phyloP scores from a whole-genome alignment of 2,329 filamentous ascomycete species.

The Paracamarosporium sp. region DNA sequence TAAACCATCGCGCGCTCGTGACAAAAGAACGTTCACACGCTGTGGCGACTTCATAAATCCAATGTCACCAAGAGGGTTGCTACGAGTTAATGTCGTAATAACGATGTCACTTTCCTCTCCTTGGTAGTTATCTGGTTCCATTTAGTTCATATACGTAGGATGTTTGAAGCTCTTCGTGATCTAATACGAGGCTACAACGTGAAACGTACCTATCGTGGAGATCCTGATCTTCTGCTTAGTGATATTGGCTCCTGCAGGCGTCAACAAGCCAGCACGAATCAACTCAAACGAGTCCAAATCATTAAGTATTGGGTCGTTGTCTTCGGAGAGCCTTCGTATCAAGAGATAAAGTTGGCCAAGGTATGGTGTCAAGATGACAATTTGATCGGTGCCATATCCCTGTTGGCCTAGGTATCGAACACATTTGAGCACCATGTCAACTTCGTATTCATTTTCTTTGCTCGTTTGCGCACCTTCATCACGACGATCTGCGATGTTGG shows the following conservation, averaged over 20 bases:
- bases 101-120: constrained; percentile 79
- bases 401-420: constrained; percentile 75
- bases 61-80: constrained; percentile 69
- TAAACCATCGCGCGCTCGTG: constrained; percentile 68
- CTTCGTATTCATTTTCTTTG: constrained; percentile 71
- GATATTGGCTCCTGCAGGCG: constrained; percentile 58
- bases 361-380: constrained; percentile 76
- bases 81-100: constrained; percentile 70
- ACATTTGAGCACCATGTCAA: constrained; percentile 67
- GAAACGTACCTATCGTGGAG: constrained; percentile 74
- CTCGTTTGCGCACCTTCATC: constrained; percentile 60
- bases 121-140: constrained; percentile 72
- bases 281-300: constrained; percentile 72
- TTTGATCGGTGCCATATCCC: constrained; percentile 68
- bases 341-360: constrained; percentile 71
- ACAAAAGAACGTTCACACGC: constrained; percentile 73
- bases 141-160: not conserved
- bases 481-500: constrained; percentile 55
- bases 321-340: constrained; percentile 57
- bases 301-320: constrained; percentile 71
- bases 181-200: too few species aligned
- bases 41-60: constrained; percentile 73
- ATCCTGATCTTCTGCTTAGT: constrained; percentile 63
- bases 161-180: too few species aligned
- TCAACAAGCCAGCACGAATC: constrained; percentile 67